Evolutionary conservation across 2,329 filamentous ascomycete genomes (phyloP).

Genomic region (Microcyclospora tardicrescens): DNA sequence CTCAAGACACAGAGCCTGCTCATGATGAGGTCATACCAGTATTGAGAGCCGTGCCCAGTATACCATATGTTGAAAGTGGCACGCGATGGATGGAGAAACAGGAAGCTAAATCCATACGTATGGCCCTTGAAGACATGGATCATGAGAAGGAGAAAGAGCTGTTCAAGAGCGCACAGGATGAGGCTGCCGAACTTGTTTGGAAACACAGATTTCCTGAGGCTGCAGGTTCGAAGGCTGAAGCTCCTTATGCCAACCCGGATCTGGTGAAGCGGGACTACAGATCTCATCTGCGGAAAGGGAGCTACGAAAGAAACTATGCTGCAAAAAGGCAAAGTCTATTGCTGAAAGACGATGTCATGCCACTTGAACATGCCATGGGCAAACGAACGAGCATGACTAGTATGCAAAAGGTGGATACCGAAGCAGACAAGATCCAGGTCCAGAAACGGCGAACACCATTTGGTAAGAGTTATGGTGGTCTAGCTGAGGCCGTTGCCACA

Average conservation of each 20-base stretch:
- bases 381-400: not conserved
- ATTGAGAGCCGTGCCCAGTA: constrained; percentile 31
- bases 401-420: not conserved
- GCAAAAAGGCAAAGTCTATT: not conserved
- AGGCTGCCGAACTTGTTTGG: constrained; percentile 68
- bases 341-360: not conserved
- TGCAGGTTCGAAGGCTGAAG: constrained; percentile 44
- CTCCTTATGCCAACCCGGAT: constrained; percentile 23
- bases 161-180: constrained; percentile 58
- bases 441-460: constrained; percentile 13
- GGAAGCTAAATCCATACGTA: constrained; percentile 55
- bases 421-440: not conserved
- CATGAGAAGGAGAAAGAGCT: constrained; percentile 50
- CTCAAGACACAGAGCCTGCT: not conserved
- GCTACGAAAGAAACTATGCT: constrained; percentile 45
- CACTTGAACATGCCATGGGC: not conserved
- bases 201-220: constrained; percentile 58
- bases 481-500: constrained; percentile 22
- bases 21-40: not conserved
- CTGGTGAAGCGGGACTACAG: constrained; percentile 39
- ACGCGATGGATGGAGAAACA: constrained; percentile 72
- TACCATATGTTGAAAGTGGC: constrained; percentile 60
- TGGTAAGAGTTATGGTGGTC: constrained; percentile 23
- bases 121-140: constrained; percentile 63
- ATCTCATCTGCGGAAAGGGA: constrained; percentile 55